Evolutionary conservation across 2,329 filamentous ascomycete species (phyloP).

Genomic region (Aspergillus candidus): DNA sequence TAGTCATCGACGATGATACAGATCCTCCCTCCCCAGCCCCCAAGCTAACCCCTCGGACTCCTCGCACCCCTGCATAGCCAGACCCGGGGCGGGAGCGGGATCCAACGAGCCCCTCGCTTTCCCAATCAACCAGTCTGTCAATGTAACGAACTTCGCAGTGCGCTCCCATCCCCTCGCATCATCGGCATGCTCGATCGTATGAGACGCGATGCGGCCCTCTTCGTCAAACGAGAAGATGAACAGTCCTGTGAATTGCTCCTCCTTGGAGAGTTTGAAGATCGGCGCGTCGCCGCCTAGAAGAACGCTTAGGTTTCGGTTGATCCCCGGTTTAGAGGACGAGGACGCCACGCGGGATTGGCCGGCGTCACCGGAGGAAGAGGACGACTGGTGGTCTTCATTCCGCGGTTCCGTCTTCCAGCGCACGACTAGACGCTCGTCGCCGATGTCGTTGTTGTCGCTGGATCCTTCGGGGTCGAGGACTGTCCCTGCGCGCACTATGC

Average conservation of each 20-base stretch:
- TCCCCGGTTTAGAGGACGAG: constrained; percentile 25
- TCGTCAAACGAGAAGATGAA: constrained; percentile 96
- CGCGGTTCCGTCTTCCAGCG: constrained; percentile 68
- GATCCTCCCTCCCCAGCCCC: background rate
- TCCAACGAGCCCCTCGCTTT: constrained; percentile 55
- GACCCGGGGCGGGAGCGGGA: constrained; percentile 20
- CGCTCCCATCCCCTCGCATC: constrained; percentile 77
- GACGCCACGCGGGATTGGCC: constrained; percentile 2
- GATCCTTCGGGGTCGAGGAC: constrained; percentile 31
- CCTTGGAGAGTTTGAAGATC: constrained; percentile 48
- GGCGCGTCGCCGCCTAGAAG: constrained; percentile 50
- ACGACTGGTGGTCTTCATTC: constrained; percentile 16
- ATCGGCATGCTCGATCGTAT: constrained; percentile 91
- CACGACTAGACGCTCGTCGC: constrained; percentile 76
- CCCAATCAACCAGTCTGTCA: constrained; percentile 92
- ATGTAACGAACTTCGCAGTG: constrained; percentile 76
- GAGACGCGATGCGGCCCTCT: constrained; percentile 73
- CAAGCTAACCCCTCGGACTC: constrained; percentile 5
- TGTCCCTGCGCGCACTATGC: constrained; percentile 62
- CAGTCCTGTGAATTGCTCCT: constrained; percentile 77
- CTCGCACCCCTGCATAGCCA: constrained; percentile 24
- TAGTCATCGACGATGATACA: background rate
- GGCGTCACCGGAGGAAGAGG: constrained; percentile 8
- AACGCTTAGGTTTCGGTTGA: constrained; percentile 37
- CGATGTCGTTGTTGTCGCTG: constrained; percentile 27